A percentile compares a stretch with the other conserved stretches of the same genome.
These are phyloP conservation scores for Suillus weaverae DNA, from an alignment of 768 basidiomycete species.

Conservation along the genomic window DNA sequence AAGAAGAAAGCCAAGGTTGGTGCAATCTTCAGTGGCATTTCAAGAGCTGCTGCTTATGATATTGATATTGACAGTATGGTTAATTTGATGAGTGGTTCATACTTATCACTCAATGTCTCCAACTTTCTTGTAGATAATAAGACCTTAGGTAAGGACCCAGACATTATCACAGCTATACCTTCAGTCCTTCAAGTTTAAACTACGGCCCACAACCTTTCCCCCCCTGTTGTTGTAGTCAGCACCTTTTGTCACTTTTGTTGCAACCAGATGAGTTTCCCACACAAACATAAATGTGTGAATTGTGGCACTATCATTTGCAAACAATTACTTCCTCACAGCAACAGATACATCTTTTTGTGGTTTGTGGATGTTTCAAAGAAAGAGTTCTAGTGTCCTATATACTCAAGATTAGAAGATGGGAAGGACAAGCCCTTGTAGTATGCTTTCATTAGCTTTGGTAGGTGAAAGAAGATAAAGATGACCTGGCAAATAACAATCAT, in stretches of 20 bases:
- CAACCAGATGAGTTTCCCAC: not conserved
- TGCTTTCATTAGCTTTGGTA: not conserved
- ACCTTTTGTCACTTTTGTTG: not conserved
- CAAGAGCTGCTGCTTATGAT: too few species aligned
- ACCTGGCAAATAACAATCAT: not conserved
- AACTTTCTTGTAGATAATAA: too few species aligned
- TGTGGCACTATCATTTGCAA: not conserved
- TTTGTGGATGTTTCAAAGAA: not conserved
- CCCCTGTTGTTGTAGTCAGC: not conserved
- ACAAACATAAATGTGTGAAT: not conserved
- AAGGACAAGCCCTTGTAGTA: not conserved
- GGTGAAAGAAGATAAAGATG: not conserved
- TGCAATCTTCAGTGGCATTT: too few species aligned
- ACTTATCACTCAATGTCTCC: too few species aligned
- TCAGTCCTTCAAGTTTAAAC: too few species aligned
- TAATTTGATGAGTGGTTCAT: too few species aligned
- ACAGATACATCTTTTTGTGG: not conserved
- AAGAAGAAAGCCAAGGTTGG: too few species aligned
- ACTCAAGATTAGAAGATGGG: not conserved
- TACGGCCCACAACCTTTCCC: too few species aligned
- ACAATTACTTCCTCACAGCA: not conserved
- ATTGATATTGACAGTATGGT: too few species aligned
- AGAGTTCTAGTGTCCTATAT: not conserved
- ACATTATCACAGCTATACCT: too few species aligned
- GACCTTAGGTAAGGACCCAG: too few species aligned